These are phyloP conservation scores for Quillaja saponaria DNA, from an alignment of 306 rosid genomes.

Conservation along the genomic window DNA sequence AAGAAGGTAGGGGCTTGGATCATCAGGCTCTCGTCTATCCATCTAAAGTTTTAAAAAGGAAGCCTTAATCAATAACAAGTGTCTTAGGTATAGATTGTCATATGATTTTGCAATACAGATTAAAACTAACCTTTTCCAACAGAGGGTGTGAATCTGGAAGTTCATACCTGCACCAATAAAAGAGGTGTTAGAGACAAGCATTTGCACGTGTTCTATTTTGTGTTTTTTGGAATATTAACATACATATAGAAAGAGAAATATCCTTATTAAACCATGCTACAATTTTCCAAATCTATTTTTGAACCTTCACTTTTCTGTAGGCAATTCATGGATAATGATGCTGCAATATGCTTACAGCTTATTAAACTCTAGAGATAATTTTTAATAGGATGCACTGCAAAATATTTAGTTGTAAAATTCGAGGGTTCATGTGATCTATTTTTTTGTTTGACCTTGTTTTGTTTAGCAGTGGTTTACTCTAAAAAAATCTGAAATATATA, in stretches of 20 bases:
- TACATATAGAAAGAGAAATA: constrained; percentile 18
- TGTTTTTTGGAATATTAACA: background rate
- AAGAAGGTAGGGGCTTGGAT: constrained; percentile 95
- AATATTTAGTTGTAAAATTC: background rate
- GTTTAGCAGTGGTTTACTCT: background rate
- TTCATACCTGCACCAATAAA: constrained; percentile 74
- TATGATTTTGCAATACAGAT: constrained; percentile 19
- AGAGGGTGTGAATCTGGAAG: constrained; percentile 96
- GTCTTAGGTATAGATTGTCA: constrained; percentile 20
- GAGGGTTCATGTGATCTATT: constrained; percentile 1
- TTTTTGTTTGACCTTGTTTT: constrained; percentile 4
- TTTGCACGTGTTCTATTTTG: background rate
- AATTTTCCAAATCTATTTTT: constrained; percentile 17
- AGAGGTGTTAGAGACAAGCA: constrained; percentile 28
- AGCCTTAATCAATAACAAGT: constrained; percentile 22
- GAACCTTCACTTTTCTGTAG: constrained; percentile 18
- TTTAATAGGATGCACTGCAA: constrained; percentile 17
- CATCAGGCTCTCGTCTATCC: constrained; percentile 83
- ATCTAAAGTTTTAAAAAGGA: constrained; percentile 52
- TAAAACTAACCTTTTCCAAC: constrained; percentile 61
- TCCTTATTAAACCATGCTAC: constrained; percentile 3
- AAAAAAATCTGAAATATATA: constrained; percentile 1
- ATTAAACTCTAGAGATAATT: background rate
- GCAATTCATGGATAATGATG: constrained; percentile 25
- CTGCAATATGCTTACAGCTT: constrained; percentile 5